phyloP scores from a whole-genome alignment of 2,329 filamentous ascomycete species.

The Talaromyces albobiverticillius region DNA sequence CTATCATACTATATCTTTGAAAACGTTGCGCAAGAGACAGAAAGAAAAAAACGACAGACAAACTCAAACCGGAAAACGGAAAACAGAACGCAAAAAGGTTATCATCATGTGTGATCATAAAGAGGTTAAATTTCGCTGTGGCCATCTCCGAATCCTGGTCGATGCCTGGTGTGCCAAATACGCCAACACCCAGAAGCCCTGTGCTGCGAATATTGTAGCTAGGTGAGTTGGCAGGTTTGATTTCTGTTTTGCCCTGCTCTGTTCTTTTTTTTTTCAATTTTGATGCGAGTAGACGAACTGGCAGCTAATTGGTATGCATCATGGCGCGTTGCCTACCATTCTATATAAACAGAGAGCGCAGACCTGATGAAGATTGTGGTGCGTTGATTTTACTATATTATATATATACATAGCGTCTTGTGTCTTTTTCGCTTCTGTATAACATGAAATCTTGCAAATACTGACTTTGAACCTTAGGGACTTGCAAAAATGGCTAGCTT shows the following conservation, averaged over 20 bases:
- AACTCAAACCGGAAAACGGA: not conserved
- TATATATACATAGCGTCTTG: not conserved
- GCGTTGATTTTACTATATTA: not conserved
- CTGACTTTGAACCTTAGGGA: not conserved
- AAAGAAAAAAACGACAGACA: not conserved
- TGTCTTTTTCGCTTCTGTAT: not conserved
- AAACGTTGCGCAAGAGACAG: not conserved
- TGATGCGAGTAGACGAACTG: not conserved
- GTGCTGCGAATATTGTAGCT: conserved; percentile 5
- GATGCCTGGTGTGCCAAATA: conserved; percentile 8
- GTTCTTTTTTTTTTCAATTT: not conserved
- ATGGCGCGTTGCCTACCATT: not conserved
- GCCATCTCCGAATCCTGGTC: conserved; percentile 11
- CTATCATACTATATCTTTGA: not conserved
- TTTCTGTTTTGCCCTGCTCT: not conserved
- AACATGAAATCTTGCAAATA: not conserved
- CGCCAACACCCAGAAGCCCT: conserved; percentile 4
- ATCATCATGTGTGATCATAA: conserved; percentile 14
- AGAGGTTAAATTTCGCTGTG: conserved; percentile 10
- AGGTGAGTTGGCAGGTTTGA: conserved; percentile 1
- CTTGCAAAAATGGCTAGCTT: not conserved
- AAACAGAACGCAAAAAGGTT: not conserved
- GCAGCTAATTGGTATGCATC: not conserved
- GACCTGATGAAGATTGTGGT: conserved; percentile 13
- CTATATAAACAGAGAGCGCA: conserved; percentile 5